Percentiles rank a stretch among this genome's conserved stretches.
phyloP scores from a whole-genome alignment of 306 rosid genomes.

The Glycine latifolia region DNA sequence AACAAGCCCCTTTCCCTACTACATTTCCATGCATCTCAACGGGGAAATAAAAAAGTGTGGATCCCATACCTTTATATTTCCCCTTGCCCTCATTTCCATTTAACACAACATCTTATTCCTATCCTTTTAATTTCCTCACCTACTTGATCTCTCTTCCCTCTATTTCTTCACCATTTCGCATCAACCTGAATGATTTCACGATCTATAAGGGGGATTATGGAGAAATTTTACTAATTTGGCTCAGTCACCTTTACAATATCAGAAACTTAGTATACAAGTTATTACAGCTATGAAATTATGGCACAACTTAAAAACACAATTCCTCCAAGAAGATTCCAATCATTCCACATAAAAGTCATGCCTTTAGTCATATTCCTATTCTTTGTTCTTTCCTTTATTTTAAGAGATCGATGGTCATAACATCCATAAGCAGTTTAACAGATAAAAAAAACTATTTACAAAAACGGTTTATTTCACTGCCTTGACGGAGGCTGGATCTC shows the following conservation, averaged over 20 bases:
- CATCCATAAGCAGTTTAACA: conserved; percentile 34
- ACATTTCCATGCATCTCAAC: too few relatives aligned
- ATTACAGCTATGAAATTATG: conserved; percentile 10
- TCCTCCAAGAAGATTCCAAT: conserved; percentile 1
- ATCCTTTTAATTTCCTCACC: too few relatives aligned
- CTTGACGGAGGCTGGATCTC: conserved; percentile 64
- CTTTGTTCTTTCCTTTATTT: conserved; percentile 15
- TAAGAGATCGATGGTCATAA: conserved; percentile 15
- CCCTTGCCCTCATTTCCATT: too few relatives aligned
- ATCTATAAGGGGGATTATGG: conserved; percentile 32
- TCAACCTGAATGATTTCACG: conserved; percentile 4
- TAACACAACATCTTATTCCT: too few relatives aligned
- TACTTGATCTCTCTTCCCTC: too few relatives aligned
- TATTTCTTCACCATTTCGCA: too few relatives aligned
- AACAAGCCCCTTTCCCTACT: too few relatives aligned
- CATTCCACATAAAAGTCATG: background rate
- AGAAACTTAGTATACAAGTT: conserved; percentile 25
- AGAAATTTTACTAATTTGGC: background rate
- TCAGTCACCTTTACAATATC: background rate
- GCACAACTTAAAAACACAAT: conserved; percentile 6
- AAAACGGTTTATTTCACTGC: background rate
- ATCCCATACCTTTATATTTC: too few relatives aligned
- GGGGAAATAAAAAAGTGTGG: too few relatives aligned
- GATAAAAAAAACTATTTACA: conserved; percentile 12
- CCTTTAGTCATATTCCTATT: background rate